These are phyloP conservation scores for Calonectria pseudoreteaudii DNA, from an alignment of 2,329 filamentous ascomycete species.

Conservation along the genomic window DNA sequence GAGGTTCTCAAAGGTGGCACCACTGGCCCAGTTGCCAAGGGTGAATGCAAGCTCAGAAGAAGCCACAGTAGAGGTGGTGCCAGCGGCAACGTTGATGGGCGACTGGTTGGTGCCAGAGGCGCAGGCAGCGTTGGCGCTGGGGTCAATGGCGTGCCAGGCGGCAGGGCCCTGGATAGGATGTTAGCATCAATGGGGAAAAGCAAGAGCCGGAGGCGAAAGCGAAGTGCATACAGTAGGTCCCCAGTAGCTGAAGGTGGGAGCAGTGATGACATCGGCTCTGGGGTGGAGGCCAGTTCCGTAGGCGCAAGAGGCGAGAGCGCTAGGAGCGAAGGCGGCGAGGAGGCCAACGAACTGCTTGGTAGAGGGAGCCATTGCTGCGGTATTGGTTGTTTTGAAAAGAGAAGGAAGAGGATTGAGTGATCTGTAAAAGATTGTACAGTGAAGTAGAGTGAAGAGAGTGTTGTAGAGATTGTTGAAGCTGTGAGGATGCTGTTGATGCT, in stretches of 20 bases:
- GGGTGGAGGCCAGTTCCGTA: conserved; percentile 53
- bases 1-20: conserved; percentile 62
- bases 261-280: conserved; percentile 44
- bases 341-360: conserved; percentile 28
- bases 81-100: conserved; percentile 63
- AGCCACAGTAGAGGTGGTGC: conserved; percentile 41
- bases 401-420: not conserved
- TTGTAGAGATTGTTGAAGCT: not conserved
- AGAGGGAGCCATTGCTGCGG: not conserved
- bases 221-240: conserved; percentile 46
- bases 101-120: conserved; percentile 63
- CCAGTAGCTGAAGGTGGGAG: conserved; percentile 53
- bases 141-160: conserved; percentile 62
- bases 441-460: not conserved
- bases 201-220: not conserved
- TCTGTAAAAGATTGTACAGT: not conserved
- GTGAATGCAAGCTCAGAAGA: conserved; percentile 48
- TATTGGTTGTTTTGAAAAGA: not conserved
- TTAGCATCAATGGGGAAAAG: not conserved
- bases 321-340: conserved; percentile 32
- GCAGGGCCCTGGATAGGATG: conserved; percentile 55
- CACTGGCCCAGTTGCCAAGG: conserved; percentile 51
- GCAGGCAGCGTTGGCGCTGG: conserved; percentile 57
- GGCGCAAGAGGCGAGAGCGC: conserved; percentile 50
- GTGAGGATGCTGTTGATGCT: not conserved